A percentile compares a stretch with the other conserved stretches of the same genome.
Evolutionary conservation across 345 rosid species (phyloP).

Genomic region (Bruguiera sexangula): DNA sequence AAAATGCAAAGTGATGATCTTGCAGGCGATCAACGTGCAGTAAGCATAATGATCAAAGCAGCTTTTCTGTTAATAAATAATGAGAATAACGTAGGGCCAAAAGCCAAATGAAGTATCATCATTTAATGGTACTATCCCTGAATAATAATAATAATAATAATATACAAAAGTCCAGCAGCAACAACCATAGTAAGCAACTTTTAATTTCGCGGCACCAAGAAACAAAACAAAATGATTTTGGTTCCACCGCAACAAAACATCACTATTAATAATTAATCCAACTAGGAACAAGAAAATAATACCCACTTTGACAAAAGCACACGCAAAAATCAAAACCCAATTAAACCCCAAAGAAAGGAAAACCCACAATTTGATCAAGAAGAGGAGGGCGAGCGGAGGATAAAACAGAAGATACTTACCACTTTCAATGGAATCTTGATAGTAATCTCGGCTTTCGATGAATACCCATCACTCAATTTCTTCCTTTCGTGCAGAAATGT

Average conservation of each 20-base stretch:
- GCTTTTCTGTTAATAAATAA: slow-evolving; percentile 18
- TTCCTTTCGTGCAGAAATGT: neutral
- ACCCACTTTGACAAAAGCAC: slow-evolving; percentile 15
- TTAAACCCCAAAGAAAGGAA: no score
- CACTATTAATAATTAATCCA: slow-evolving; percentile 11
- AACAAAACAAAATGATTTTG: slow-evolving; percentile 9
- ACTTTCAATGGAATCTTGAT: neutral
- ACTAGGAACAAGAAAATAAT: neutral
- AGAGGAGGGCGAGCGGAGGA: neutral
- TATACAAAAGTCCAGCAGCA: no score
- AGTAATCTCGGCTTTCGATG: neutral
- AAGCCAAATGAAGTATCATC: slow-evolving; percentile 13
- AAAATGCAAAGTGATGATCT: neutral
- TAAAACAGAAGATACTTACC: slow-evolving; percentile 3
- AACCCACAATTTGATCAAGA: slow-evolving; percentile 2
- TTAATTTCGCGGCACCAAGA: neutral
- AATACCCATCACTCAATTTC: slow-evolving; percentile 7
- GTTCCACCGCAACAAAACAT: slow-evolving; percentile 12
- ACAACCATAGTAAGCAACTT: slow-evolving; percentile 3
- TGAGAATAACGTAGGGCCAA: slow-evolving; percentile 17
- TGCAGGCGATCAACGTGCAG: slow-evolving; percentile 23
- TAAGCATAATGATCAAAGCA: slow-evolving; percentile 32
- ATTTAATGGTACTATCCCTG: neutral
- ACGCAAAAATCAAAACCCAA: slow-evolving; percentile 8
- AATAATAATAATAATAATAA: no score